Evolutionary conservation across 1,284 basidiomycete species (phyloP).

Genomic region (Pseudozyma pruni): DNA sequence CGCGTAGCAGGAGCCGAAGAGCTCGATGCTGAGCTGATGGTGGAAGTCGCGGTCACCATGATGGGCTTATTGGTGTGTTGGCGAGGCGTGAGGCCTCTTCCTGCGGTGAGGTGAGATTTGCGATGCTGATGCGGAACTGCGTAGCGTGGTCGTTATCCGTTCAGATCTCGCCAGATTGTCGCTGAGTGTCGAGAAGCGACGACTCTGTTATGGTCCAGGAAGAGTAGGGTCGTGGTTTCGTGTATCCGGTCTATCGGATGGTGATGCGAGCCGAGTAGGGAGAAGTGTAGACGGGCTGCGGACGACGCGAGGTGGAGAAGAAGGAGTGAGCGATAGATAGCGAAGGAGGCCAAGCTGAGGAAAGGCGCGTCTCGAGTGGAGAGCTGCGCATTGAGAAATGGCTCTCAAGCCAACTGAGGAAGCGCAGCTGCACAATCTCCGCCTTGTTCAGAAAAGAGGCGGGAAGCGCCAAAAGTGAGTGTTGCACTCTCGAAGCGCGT

Average conservation of each 20-base stretch:
- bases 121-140: background rate
- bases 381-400: slow-evolving; percentile 4
- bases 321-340: background rate
- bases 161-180: background rate
- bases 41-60: slow-evolving; percentile 34
- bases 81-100: background rate
- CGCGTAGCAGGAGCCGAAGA: slow-evolving; percentile 28
- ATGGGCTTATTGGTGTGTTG: background rate
- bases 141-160: background rate
- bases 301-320: background rate
- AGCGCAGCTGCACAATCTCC: background rate
- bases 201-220: too few species aligned
- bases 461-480: slow-evolving; percentile 3
- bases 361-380: slow-evolving; percentile 7
- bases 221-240: background rate
- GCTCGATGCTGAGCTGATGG: slow-evolving; percentile 17
- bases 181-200: too few species aligned
- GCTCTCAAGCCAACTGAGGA: background rate
- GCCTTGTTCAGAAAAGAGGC: too few species aligned
- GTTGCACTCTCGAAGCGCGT: slow-evolving; percentile 5
- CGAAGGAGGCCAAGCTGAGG: background rate
- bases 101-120: background rate
- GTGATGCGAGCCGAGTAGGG: too few species aligned
- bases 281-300: too few species aligned
- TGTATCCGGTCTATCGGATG: background rate